A percentile compares a stretch with the other conserved stretches of the same genome.
Evolutionary conservation across 2,329 filamentous ascomycete species (phyloP).

Genomic region (Diaporthe citri): DNA sequence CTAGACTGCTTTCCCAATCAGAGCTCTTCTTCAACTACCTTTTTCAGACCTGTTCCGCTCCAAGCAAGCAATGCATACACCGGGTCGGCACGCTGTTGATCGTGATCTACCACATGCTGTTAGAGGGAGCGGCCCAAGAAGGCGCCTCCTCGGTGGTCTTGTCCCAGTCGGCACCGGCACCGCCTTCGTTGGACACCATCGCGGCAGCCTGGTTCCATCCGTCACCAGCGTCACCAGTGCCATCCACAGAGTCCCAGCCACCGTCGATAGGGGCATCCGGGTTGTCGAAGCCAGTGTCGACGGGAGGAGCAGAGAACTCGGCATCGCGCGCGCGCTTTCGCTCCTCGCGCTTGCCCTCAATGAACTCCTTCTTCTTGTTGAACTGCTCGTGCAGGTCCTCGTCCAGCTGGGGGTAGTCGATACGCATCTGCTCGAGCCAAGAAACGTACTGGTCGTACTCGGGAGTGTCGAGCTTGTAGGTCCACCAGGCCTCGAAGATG

Average conservation of each 20-base stretch:
- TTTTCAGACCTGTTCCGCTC: neutral
- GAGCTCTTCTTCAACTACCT: neutral
- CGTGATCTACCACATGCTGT: conserved; percentile 3
- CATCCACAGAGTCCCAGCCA: conserved; percentile 27
- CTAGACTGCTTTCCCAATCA: neutral
- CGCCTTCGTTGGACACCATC: neutral
- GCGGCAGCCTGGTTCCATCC: conserved; percentile 20
- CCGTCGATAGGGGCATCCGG: neutral
- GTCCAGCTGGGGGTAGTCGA: conserved; percentile 35
- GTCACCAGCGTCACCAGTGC: neutral
- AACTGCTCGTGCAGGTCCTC: conserved; percentile 37
- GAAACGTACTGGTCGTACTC: conserved; percentile 36
- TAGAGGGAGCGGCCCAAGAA: neutral
- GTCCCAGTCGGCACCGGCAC: neutral
- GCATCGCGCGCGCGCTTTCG: conserved; percentile 14
- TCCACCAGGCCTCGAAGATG: conserved; percentile 40
- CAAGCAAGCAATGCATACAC: neutral
- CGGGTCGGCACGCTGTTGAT: neutral
- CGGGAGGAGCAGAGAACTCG: neutral
- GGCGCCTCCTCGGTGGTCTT: neutral
- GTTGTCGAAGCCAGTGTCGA: neutral
- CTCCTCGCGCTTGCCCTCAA: conserved; percentile 37
- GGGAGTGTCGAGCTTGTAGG: conserved; percentile 29
- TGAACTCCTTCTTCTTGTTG: conserved; percentile 37
- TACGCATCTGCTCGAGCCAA: conserved; percentile 36